A percentile compares a stretch with the other conserved stretches of the same genome.
Evolutionary conservation across 2,329 filamentous ascomycete genomes (phyloP).

Genomic region (Arthrobotrys pseudoclavata): DNA sequence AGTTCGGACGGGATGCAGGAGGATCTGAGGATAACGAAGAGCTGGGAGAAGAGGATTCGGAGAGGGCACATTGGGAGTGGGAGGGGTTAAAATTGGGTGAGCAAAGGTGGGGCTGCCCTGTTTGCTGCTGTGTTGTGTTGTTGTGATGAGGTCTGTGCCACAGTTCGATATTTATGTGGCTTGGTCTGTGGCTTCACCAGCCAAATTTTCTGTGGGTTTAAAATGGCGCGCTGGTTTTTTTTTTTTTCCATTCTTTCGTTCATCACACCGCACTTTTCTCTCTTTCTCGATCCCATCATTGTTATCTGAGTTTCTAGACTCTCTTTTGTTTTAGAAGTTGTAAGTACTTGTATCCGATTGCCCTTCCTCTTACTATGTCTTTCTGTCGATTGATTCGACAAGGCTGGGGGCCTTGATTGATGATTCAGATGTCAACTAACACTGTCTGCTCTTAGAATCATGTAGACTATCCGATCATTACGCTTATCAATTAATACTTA

Average conservation of each 20-base stretch:
- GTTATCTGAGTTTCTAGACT: not conserved
- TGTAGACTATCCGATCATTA: not conserved
- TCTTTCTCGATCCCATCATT: not conserved
- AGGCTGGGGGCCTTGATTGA: not conserved
- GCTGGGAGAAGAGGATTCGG: slow-evolving; percentile 5
- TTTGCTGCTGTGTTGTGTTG: slow-evolving; percentile 35
- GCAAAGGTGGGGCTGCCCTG: slow-evolving; percentile 50
- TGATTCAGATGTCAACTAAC: not conserved
- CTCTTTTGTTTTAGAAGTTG: not conserved
- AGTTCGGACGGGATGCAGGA: slow-evolving; percentile 21
- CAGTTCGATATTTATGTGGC: slow-evolving; percentile 18
- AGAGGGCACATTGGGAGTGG: not conserved
- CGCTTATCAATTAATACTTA: not conserved
- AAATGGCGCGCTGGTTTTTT: slow-evolving; percentile 39
- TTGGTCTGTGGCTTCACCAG: slow-evolving; percentile 35
- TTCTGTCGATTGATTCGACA: not conserved
- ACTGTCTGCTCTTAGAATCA: not conserved
- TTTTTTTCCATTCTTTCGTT: slow-evolving; percentile 4
- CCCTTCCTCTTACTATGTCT: not conserved
- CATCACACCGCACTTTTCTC: not conserved
- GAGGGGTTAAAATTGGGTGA: slow-evolving; percentile 34
- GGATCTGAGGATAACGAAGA: slow-evolving; percentile 12
- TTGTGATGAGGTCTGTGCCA: not conserved
- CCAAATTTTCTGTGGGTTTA: slow-evolving; percentile 45
- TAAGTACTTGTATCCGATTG: not conserved